Conservation (phyloP, 2,329 filamentous ascomycete species). For the Neurospora sp. region DNA sequence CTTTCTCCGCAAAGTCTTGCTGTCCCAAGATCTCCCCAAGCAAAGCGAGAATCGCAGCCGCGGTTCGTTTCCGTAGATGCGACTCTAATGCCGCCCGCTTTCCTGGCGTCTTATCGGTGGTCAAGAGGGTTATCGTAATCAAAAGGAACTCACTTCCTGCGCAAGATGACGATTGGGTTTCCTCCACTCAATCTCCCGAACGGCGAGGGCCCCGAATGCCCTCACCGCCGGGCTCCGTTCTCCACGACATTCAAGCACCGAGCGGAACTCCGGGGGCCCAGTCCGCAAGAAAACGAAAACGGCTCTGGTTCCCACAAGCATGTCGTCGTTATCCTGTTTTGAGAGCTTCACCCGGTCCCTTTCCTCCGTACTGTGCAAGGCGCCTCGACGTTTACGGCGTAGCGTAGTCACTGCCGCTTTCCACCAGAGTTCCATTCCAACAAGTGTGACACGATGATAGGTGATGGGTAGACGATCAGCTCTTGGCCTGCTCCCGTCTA, state of each 20-base stretch:
- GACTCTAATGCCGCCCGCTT: neutral
- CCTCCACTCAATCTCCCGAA: neutral
- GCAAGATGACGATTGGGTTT: neutral
- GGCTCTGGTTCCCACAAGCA: neutral
- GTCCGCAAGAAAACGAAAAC: neutral
- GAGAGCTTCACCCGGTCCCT: neutral
- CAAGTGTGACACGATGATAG: neutral
- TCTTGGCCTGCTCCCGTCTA: neutral
- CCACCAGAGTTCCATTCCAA: neutral
- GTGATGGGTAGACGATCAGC: neutral
- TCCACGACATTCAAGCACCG: neutral
- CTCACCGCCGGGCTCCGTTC: neutral
- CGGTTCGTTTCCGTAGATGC: neutral
- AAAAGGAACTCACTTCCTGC: neutral
- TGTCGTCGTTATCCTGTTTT: neutral
- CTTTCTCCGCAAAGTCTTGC: neutral
- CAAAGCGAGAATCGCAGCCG: neutral
- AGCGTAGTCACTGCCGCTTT: neutral
- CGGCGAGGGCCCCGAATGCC: neutral
- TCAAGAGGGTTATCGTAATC: neutral
- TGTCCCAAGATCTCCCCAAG: neutral
- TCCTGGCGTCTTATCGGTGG: neutral
- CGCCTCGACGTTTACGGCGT: neutral
- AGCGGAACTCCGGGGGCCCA: neutral
- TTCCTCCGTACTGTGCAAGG: neutral